phyloP scores from a whole-genome alignment of 164 flowering plant genomes.

The Stephania cephalantha region DNA sequence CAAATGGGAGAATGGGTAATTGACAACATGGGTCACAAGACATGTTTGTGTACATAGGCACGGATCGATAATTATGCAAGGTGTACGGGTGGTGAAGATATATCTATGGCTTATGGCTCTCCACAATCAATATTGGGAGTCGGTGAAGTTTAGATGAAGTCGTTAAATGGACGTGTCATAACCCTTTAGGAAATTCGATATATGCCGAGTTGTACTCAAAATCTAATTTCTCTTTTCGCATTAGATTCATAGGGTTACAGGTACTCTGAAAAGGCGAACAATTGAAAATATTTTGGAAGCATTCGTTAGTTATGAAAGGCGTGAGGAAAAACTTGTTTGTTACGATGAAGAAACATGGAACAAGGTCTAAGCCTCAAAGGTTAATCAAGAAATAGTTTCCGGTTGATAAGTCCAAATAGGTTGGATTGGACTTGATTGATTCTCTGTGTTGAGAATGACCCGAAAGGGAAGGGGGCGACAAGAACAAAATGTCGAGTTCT shows the following conservation, averaged over 20 bases:
- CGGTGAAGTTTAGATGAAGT: too few species aligned
- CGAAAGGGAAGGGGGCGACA: too few species aligned
- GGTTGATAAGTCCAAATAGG: not conserved
- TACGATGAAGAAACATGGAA: not conserved
- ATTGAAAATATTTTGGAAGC: conserved; percentile 20
- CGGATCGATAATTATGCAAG: too few species aligned
- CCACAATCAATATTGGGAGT: too few species aligned
- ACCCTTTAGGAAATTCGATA: conserved; percentile 14
- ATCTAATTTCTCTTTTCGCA: not conserved
- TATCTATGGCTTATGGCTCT: too few species aligned
- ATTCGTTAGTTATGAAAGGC: not conserved
- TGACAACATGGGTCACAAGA: too few species aligned
- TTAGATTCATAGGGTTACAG: not conserved
- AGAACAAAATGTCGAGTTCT: too few species aligned
- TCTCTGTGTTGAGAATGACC: too few species aligned
- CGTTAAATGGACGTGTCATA: not conserved
- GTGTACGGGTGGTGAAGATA: too few species aligned
- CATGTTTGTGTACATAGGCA: too few species aligned
- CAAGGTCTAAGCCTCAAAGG: not conserved
- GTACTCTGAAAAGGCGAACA: not conserved
- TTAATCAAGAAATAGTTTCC: not conserved
- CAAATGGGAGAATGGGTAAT: too few species aligned
- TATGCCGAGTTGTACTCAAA: not conserved
- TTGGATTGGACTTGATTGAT: too few species aligned
- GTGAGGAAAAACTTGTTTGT: not conserved